Conservation (phyloP, 2,329 filamentous ascomycete genomes). For the Penicillium nordicum region DNA sequence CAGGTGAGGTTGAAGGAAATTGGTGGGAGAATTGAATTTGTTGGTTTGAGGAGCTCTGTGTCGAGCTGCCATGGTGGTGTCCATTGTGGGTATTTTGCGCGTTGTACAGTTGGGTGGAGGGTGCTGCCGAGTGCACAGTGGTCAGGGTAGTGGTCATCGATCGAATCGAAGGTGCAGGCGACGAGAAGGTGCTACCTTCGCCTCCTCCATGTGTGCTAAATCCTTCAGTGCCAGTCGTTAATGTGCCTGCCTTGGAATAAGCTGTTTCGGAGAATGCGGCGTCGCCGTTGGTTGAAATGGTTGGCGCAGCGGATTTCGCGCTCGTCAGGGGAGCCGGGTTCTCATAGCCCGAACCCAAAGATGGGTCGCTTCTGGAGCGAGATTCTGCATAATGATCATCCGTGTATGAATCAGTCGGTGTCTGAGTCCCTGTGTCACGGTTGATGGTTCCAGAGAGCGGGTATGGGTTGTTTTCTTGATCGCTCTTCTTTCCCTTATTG, state of each 20-base stretch:
- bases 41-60: slow-evolving; percentile 38
- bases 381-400: slow-evolving; percentile 51
- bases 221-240: slow-evolving; percentile 59
- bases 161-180: slow-evolving; percentile 61
- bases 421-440: slow-evolving; percentile 39
- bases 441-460: slow-evolving; percentile 68
- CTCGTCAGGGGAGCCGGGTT: slow-evolving; percentile 59
- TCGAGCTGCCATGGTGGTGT: slow-evolving; percentile 33
- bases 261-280: slow-evolving; percentile 70
- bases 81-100: slow-evolving; percentile 31
- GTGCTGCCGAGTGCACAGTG: slow-evolving; percentile 61
- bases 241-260: slow-evolving; percentile 78
- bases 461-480: slow-evolving; percentile 85
- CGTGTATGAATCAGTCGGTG: slow-evolving; percentile 49
- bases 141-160: slow-evolving; percentile 65
- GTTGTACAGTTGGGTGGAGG: slow-evolving; percentile 47
- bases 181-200: slow-evolving; percentile 63
- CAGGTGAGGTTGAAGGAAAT: slow-evolving; percentile 54
- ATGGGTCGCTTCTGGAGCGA: slow-evolving; percentile 57
- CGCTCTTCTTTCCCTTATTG: slow-evolving; percentile 55
- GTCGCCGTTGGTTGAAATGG: slow-evolving; percentile 78
- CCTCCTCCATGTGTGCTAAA: slow-evolving; percentile 65
- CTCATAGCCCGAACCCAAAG: slow-evolving; percentile 60
- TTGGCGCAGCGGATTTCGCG: slow-evolving; percentile 71
- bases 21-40: slow-evolving; percentile 58